Base-by-base conservation (phyloP, 345 rosid genomes). In the Leavenworthia alabamica region DNA sequence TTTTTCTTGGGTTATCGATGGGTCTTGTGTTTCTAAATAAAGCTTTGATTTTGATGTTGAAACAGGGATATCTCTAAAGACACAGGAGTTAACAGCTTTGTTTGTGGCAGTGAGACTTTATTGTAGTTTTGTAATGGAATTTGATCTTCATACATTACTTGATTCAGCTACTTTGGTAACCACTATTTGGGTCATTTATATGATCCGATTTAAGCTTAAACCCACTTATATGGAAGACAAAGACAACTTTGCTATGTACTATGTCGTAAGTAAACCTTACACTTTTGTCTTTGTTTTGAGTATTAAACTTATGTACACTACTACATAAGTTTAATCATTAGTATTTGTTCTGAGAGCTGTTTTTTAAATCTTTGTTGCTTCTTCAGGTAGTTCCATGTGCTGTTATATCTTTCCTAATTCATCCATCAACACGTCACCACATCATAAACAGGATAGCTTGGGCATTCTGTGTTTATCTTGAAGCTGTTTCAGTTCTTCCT, bases 381-480 rank as follows among this genome's bases (percentile, higher is more conserved):
- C n/a, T n/a, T 73, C 75, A 90, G 97, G 76, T 78, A 60, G 72
- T 79, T 24, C 97, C 97, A 17, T 90, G 96, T 70, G 87, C 79
- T 54, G 64, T 80, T 67, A 62, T 88, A 35, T 76, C 97, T 17
- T 31, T 83, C 15, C 31, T 88, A 6, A 64, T 90, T 69, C 97
- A 90, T 62, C 97, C 97, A 12, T 52, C 97, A 41, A 88, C 91
- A 36, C 70, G 76, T 15, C 96, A 90, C 77, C 68, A 83, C 54
- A 6, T 76, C 20, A 5, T 90, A 43, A 83, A 90, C 75, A 80
- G 90, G 74, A 71, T 88, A 47, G 72, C 58, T 52, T 88, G 97
- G 96, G 90, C 89, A n/a, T 90, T 85, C 62, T 87, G 96, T 79
- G 94, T 90, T 58, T 90, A 87, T 70, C 87, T 90, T 35, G 97